Percentiles rank a stretch among this genome's conserved stretches.
phyloP scores from a whole-genome alignment of 1,284 basidiomycete species.

The Trichosporon sp. region DNA sequence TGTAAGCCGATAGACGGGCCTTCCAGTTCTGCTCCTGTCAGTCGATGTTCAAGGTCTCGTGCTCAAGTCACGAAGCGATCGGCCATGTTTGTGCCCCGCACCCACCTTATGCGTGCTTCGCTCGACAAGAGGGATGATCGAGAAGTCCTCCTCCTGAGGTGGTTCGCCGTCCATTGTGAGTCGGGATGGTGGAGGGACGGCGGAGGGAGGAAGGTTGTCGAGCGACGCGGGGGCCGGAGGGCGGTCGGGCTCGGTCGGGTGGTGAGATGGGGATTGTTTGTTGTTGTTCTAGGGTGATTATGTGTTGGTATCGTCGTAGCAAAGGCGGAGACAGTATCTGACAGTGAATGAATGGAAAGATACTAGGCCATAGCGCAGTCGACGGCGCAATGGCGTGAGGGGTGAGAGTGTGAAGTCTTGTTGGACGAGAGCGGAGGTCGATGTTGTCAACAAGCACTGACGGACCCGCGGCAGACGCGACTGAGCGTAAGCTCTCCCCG shows the following conservation, averaged over 20 bases:
- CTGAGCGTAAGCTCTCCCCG: conserved; percentile 16
- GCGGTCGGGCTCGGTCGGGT: background rate
- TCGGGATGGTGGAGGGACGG: conserved; percentile 55
- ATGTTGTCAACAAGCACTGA: conserved; percentile 17
- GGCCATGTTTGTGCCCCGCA: background rate
- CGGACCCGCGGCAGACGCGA: conserved; percentile 15
- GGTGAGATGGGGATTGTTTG: conserved; percentile 13
- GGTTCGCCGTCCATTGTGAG: conserved; percentile 88
- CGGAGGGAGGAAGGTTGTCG: conserved; percentile 8
- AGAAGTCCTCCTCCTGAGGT: conserved; percentile 92
- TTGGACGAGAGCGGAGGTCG: background rate
- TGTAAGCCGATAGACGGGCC: conserved; percentile 90
- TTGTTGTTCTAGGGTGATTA: background rate
- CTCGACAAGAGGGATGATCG: conserved; percentile 75
- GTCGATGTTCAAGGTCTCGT: background rate
- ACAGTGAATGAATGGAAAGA: background rate
- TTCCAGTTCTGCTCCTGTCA: conserved; percentile 77
- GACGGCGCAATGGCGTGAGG: conserved; percentile 5
- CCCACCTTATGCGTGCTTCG: conserved; percentile 77
- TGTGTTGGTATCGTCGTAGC: conserved; percentile 1
- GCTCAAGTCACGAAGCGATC: background rate
- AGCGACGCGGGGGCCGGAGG: background rate
- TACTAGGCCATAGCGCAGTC: conserved; percentile 11
- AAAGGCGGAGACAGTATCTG: background rate
- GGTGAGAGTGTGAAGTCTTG: background rate